A percentile compares a stretch with the other conserved stretches of the same genome.
These are phyloP conservation scores for Suhomyces bolitotheri DNA, from an alignment of 1,139 yeast genomes.

Conservation along the genomic window DNA sequence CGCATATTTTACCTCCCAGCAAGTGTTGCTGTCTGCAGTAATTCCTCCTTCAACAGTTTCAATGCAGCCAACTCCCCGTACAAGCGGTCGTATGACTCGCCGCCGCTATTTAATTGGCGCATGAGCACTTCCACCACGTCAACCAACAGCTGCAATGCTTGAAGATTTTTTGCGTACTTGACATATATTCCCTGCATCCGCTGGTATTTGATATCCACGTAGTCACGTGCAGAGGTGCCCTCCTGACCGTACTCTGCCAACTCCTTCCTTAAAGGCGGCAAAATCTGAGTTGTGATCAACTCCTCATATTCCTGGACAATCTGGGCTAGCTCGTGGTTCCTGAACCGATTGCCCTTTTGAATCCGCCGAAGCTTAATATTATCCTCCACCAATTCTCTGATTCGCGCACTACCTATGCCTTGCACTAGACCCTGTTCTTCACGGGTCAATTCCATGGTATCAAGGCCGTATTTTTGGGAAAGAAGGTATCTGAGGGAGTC, in stretches of 20 bases:
- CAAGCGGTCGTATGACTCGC: conserved; percentile 9
- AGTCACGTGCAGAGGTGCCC: conserved; percentile 10
- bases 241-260: conserved; percentile 13
- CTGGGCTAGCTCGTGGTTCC: conserved; percentile 26
- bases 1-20: too few species aligned
- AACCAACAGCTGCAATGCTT: conserved; percentile 12
- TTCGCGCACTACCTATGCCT: conserved; percentile 3
- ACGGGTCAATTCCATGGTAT: conserved; percentile 7
- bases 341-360: conserved; percentile 18
- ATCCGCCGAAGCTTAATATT: conserved; percentile 27
- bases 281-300: conserved; percentile 26
- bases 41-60: conserved; percentile 4
- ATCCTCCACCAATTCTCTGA: conserved; percentile 24
- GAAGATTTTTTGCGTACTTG: conserved; percentile 13
- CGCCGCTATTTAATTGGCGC: conserved; percentile 8
- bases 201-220: conserved; percentile 19
- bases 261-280: conserved; percentile 33
- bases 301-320: conserved; percentile 31
- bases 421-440: conserved; percentile 1
- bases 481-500: conserved; percentile 20
- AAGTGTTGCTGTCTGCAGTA: too few species aligned
- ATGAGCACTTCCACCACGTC: conserved; percentile 8
- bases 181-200: conserved; percentile 12
- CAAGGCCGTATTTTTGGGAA: conserved; percentile 18
- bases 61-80: conserved; percentile 14